Evolutionary conservation across 2,329 filamentous ascomycete genomes (phyloP).

Genomic region (Sarocladiaceae sp.): DNA sequence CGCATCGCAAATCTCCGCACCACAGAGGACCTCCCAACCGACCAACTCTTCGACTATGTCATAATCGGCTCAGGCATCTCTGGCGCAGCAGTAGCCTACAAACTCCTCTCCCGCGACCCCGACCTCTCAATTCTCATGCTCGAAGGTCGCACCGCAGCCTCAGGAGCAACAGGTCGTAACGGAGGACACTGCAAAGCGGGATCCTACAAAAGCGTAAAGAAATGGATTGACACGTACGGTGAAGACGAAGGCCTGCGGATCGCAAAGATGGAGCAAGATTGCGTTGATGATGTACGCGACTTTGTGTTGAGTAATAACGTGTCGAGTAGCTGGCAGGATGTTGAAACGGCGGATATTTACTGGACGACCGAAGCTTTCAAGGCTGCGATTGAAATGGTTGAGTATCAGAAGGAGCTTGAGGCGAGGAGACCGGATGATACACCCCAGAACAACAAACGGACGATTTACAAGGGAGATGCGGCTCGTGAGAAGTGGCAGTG

Average conservation of each 20-base stretch:
- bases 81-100: constrained; percentile 13
- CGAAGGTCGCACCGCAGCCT: constrained; percentile 28
- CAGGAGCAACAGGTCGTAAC: constrained; percentile 31
- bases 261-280: constrained; percentile 18
- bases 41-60: constrained; percentile 14
- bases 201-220: constrained; percentile 19
- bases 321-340: constrained; percentile 16
- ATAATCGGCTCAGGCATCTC: constrained; percentile 20
- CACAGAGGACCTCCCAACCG: constrained; percentile 16
- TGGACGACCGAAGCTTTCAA: constrained; percentile 10
- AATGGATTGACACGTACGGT: constrained; percentile 15
- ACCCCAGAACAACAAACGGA: constrained; percentile 15
- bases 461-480: constrained; percentile 15
- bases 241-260: constrained; percentile 21
- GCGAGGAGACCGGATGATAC: constrained; percentile 16
- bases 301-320: constrained; percentile 16
- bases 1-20: constrained; percentile 23
- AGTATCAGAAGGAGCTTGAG: constrained; percentile 11
- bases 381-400: constrained; percentile 11
- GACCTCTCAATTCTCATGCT: constrained; percentile 24
- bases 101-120: constrained; percentile 18
- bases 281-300: constrained; percentile 16
- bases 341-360: constrained; percentile 20
- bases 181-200: constrained; percentile 29
- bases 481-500: constrained; percentile 14